Conservation (phyloP, 148 eudicot species). For the Mesembryanthemum crystallinum region DNA sequence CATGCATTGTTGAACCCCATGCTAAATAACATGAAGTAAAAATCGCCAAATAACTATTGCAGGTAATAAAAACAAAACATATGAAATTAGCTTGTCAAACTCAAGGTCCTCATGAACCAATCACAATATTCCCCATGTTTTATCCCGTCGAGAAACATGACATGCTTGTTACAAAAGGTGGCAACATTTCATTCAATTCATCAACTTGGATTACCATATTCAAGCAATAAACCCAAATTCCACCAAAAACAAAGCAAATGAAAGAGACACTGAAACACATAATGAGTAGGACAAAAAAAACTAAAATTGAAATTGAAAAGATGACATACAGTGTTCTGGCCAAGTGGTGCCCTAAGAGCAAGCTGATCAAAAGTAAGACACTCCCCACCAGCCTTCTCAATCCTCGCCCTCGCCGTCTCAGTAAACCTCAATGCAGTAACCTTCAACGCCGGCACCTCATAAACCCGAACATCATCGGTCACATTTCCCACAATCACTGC, state of each 20-base stretch:
- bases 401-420: conserved; percentile 46
- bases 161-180: too few species aligned
- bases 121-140: too few species aligned
- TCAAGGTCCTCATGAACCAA: too few species aligned
- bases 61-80: too few species aligned
- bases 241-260: not conserved
- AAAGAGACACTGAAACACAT: not conserved
- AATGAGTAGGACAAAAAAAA: not conserved
- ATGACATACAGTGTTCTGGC: conserved; percentile 39
- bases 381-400: conserved; percentile 59
- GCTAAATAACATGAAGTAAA: too few species aligned
- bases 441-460: conserved; percentile 36
- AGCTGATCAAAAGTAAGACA: conserved; percentile 55
- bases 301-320: not conserved
- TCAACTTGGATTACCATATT: too few species aligned
- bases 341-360: conserved; percentile 53
- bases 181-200: too few species aligned
- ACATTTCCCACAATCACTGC: conserved; percentile 34
- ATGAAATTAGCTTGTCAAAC: too few species aligned
- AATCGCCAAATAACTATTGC: too few species aligned
- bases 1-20: too few species aligned
- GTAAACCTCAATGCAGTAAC: conserved; percentile 40
- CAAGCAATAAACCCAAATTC: not conserved
- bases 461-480: conserved; percentile 35
- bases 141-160: too few species aligned